phyloP scores from a whole-genome alignment of 768 basidiomycete species.

The Rhodosporidiobolus sp. region DNA sequence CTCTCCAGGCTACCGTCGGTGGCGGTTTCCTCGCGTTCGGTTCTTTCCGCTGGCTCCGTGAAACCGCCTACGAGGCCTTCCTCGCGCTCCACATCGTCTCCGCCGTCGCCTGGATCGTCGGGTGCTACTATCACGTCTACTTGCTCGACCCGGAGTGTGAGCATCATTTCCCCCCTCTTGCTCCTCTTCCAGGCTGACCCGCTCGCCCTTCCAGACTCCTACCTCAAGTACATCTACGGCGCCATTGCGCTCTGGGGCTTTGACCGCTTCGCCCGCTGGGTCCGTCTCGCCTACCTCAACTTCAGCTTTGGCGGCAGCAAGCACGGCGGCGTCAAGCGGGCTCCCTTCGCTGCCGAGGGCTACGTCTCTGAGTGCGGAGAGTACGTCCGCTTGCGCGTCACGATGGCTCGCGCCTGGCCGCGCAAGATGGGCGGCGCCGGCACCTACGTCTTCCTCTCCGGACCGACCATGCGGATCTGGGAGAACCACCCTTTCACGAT shows the following conservation, averaged over 20 bases:
- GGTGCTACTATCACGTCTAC: constrained; percentile 9
- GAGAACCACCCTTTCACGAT: constrained; percentile 17
- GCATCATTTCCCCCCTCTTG: not conserved
- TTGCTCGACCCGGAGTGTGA: not conserved
- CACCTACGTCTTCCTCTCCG: constrained; percentile 15
- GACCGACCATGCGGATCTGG: not conserved
- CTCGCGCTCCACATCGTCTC: not conserved
- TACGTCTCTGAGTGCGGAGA: not conserved
- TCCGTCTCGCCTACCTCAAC: constrained; percentile 5
- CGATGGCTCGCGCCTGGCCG: not conserved
- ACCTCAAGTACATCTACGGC: constrained; percentile 7
- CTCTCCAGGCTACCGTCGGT: not conserved
- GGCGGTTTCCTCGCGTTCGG: not conserved
- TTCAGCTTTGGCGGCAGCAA: not conserved
- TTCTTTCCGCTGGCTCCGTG: not conserved
- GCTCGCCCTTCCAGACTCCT: not conserved
- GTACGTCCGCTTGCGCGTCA: constrained; percentile 1
- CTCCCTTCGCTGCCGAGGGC: not conserved
- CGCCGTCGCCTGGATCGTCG: constrained; percentile 13
- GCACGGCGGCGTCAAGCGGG: not conserved
- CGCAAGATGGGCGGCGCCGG: constrained; percentile 6
- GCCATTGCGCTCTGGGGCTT: constrained; percentile 11
- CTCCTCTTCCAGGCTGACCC: not conserved
- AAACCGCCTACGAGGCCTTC: constrained; percentile 12
- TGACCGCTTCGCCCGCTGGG: constrained; percentile 9